Base-by-base conservation (phyloP, 2,329 filamentous ascomycete species). In the Apiospora koreana region DNA sequence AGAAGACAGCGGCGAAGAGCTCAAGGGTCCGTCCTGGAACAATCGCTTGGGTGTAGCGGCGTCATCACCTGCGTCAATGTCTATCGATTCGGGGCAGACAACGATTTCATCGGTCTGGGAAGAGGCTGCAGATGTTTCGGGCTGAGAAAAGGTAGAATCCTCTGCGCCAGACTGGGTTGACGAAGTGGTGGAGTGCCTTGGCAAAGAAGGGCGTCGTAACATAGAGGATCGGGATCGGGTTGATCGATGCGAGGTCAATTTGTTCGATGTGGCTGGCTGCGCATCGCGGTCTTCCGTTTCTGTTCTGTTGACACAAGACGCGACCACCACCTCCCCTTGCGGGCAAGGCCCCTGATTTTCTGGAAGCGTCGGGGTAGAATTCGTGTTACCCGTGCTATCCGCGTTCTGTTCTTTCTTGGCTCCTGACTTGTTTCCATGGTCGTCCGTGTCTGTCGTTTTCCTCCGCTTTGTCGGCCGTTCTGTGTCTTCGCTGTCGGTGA, bases 1-100 rank as follows among this genome's bases (percentile, higher is more conserved):
- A 1, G 88, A 89, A 0, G 88, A 89, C 16, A 89, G 80, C 0
- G 88, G 88, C 0, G 88, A 89, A 0, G 87, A 89, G 77, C 81
- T 84, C 28, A 78, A 75, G 4, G 76, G 71, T 10, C 75, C 74
- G 16, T 74, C 71, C 7, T 70, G 67, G 14, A 72, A 43, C 2
- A 71, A 68, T 50, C 69, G 75, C 65, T 71, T 76, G 54, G 76
- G 78, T 8, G 74, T 78, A 28, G 65, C 75, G 25, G 69, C 68
- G 68, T 67, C 21, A 21, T 67, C 43, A 31, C 18, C n/a, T 12
- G 69, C 48, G 10, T 48, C 68, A 25, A 58, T 67, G 28, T 68
- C 45, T n/a, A n/a, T 25, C 2, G 66, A 28, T 31, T 69, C n/a
- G 1, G 31, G 21, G 21, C 54, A 62, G 54, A 67, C 35, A 64